These are phyloP conservation scores for Cordyceps fumosorosea DNA, from an alignment of 2,329 filamentous ascomycete genomes.

Conservation along the genomic window DNA sequence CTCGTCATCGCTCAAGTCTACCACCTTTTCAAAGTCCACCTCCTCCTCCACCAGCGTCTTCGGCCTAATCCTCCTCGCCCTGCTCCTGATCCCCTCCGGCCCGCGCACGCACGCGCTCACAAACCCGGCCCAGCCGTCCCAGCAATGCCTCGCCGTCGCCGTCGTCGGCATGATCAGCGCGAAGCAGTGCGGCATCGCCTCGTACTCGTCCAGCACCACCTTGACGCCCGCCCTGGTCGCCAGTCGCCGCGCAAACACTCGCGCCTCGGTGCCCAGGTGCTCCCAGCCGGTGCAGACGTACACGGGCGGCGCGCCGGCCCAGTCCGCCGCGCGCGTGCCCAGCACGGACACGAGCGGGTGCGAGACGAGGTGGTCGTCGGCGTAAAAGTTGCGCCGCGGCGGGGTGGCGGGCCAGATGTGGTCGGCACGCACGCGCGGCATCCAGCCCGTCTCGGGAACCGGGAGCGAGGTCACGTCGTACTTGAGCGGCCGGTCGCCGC, in stretches of 20 bases:
- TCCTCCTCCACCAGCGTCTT: constrained; percentile 43
- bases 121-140: constrained; percentile 51
- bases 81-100: constrained; percentile 28
- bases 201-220: constrained; percentile 65
- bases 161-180: constrained; percentile 47
- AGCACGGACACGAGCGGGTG: constrained; percentile 66
- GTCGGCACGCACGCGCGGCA: constrained; percentile 33
- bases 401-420: constrained; percentile 50
- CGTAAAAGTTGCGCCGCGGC: constrained; percentile 48
- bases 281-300: constrained; percentile 68
- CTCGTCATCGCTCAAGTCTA: constrained; percentile 22
- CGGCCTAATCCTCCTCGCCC: constrained; percentile 41
- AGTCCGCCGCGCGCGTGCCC: constrained; percentile 40
- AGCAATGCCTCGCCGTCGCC: constrained; percentile 43
- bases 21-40: constrained; percentile 37
- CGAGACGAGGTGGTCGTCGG: constrained; percentile 43
- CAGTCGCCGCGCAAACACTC: constrained; percentile 52
- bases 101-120: constrained; percentile 36
- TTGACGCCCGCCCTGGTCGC: constrained; percentile 45
- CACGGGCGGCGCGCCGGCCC: constrained; percentile 57
- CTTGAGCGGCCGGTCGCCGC: constrained; percentile 17
- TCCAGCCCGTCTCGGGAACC: constrained; percentile 22
- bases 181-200: constrained; percentile 77
- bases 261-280: constrained; percentile 61
- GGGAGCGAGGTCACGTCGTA: constrained; percentile 46